These are phyloP conservation scores for Boletus rubropictus DNA, from an alignment of 768 basidiomycete genomes.

Conservation along the genomic window DNA sequence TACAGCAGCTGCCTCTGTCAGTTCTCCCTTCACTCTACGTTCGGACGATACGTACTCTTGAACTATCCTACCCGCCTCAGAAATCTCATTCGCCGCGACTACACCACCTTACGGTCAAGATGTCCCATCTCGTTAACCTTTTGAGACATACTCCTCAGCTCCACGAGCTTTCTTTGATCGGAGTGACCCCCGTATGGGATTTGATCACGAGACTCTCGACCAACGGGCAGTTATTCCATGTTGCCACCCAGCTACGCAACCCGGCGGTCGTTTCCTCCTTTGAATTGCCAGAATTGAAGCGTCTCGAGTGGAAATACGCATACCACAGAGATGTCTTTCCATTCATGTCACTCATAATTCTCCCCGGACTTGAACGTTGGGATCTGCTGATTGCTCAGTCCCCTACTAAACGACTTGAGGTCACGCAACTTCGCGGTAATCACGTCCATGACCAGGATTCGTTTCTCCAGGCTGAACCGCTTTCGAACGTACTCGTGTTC, in stretches of 20 bases:
- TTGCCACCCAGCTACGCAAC: slow-evolving; percentile 4
- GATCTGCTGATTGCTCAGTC: slow-evolving; percentile 40
- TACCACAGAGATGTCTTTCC: slow-evolving; percentile 38
- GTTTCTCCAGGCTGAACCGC: slow-evolving; percentile 26
- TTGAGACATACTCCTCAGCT: slow-evolving; percentile 36
- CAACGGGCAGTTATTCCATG: slow-evolving; percentile 9
- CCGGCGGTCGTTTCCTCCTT: slow-evolving; percentile 19
- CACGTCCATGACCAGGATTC: slow-evolving; percentile 27
- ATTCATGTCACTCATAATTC: slow-evolving; percentile 38
- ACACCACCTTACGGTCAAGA: slow-evolving; percentile 33
- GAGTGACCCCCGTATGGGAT: slow-evolving; percentile 40
- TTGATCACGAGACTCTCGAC: slow-evolving; percentile 11
- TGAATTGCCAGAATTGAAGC: slow-evolving; percentile 36
- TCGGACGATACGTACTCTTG: slow-evolving; percentile 36
- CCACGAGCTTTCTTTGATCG: slow-evolving; percentile 38
- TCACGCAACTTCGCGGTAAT: slow-evolving; percentile 27
- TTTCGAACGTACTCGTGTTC: slow-evolving; percentile 26
- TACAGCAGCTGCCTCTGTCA: slow-evolving; percentile 39
- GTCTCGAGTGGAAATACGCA: slow-evolving; percentile 46
- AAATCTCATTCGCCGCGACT: slow-evolving; percentile 13
- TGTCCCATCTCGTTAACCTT: slow-evolving; percentile 37
- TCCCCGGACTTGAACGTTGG: slow-evolving; percentile 39
- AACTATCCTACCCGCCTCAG: slow-evolving; percentile 37
- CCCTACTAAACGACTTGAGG: slow-evolving; percentile 25
- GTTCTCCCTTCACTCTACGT: slow-evolving; percentile 35